Percentiles rank a stretch among this genome's conserved stretches.
Conservation (phyloP, 805 yeast species). For the Wickerhamomyces hampshirensis region DNA sequence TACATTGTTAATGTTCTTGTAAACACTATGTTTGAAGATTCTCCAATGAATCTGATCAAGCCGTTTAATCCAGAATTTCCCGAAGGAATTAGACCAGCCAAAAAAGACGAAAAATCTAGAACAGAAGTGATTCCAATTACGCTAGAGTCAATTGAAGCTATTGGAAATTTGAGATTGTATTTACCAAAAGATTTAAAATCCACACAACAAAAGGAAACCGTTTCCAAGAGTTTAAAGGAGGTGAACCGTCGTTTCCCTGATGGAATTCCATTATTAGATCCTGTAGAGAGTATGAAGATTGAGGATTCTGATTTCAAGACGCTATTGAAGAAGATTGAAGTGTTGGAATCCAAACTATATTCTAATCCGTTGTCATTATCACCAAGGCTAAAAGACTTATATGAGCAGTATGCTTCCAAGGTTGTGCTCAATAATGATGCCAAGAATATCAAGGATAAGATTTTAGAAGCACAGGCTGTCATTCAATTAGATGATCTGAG, state of each 20-base stretch:
- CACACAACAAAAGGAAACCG: constrained; percentile 52
- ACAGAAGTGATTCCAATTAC: constrained; percentile 84
- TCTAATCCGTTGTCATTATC: constrained; percentile 66
- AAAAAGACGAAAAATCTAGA: constrained; percentile 61
- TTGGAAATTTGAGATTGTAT: constrained; percentile 77
- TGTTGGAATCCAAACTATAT: constrained; percentile 67
- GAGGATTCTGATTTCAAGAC: constrained; percentile 72
- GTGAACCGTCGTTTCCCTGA: constrained; percentile 81
- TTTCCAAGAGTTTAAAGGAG: constrained; percentile 70
- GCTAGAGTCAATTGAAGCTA: constrained; percentile 62
- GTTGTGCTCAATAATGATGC: constrained; percentile 56
- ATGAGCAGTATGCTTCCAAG: constrained; percentile 60
- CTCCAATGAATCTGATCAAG: constrained; percentile 80
- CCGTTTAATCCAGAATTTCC: constrained; percentile 75
- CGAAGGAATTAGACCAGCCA: constrained; percentile 84
- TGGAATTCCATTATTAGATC: constrained; percentile 89
- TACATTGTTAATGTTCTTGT: constrained; percentile 85
- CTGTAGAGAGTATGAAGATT: constrained; percentile 89
- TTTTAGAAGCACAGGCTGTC: constrained; percentile 82
- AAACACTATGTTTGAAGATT: constrained; percentile 68
- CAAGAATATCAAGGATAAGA: constrained; percentile 55
- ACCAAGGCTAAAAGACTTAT: constrained; percentile 55
- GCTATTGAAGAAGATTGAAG: constrained; percentile 72
- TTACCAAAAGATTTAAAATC: constrained; percentile 74
- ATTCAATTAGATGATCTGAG: constrained; percentile 92